phyloP scores from a whole-genome alignment of 148 eudicot species.

The Pouteria glomerata region DNA sequence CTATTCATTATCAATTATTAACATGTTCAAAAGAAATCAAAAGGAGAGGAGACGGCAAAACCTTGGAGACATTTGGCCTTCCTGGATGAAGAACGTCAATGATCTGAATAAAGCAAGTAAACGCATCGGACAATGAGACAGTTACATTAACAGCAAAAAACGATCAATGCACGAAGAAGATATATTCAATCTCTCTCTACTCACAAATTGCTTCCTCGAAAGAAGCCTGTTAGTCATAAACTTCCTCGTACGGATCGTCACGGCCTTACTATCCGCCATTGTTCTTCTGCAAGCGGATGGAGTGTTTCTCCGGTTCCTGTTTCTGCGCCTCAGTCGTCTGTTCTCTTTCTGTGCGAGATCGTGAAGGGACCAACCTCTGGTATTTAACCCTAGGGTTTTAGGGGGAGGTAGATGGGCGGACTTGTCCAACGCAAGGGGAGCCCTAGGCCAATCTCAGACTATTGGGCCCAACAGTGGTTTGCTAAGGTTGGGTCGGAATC shows the following conservation, averaged over 20 bases:
- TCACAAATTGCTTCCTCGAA: slow-evolving; percentile 76
- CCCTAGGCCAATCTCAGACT: no score
- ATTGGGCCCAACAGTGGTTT: no score
- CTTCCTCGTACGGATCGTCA: slow-evolving; percentile 78
- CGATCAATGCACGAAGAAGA: neutral
- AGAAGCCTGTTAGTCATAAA: slow-evolving; percentile 87
- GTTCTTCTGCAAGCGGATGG: slow-evolving; percentile 12
- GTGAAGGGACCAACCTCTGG: no score
- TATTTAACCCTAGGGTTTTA: neutral
- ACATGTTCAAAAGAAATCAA: neutral
- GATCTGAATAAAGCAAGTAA: slow-evolving; percentile 26
- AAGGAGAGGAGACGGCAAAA: neutral
- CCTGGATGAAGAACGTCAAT: slow-evolving; percentile 92
- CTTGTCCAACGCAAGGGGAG: no score
- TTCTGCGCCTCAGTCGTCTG: neutral
- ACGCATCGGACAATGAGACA: neutral
- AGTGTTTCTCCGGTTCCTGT: no score
- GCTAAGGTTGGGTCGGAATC: no score
- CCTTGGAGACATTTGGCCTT: slow-evolving; percentile 81
- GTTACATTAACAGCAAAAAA: neutral
- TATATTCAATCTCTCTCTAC: slow-evolving; percentile 9
- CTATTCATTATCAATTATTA: no score
- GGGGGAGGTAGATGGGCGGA: no score
- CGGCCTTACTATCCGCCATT: slow-evolving; percentile 70
- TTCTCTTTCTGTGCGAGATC: neutral